Evolutionary conservation across 2,329 filamentous ascomycete genomes (phyloP).

Genomic region (Pyrenophora graminea): DNA sequence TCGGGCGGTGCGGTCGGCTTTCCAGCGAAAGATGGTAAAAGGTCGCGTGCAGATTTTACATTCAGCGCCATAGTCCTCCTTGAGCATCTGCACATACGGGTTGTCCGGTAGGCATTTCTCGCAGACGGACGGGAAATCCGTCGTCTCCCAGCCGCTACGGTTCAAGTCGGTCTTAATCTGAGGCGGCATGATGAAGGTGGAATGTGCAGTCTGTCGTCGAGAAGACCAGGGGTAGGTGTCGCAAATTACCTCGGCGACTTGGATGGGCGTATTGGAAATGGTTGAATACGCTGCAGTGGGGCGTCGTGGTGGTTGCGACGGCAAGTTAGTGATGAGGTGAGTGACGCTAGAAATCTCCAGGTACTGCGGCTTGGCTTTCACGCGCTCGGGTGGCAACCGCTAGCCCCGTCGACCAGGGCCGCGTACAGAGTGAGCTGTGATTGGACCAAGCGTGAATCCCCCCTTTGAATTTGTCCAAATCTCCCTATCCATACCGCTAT

Average conservation of each 20-base stretch:
- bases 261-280: conserved; percentile 14
- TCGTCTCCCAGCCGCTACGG: conserved; percentile 93
- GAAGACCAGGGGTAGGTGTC: not conserved
- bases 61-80: conserved; percentile 86
- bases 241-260: not conserved
- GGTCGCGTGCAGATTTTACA: conserved; percentile 83
- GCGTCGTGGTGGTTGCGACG: conserved; percentile 13
- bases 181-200: conserved; percentile 66
- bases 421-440: conserved; percentile 23
- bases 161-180: conserved; percentile 97
- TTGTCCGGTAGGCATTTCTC: conserved; percentile 96
- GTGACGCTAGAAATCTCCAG: conserved; percentile 26
- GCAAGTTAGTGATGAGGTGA: conserved; percentile 7
- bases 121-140: conserved; percentile 84
- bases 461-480: conserved; percentile 25
- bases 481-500: conserved; percentile 33
- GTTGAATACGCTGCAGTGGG: conserved; percentile 19
- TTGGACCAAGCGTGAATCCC: conserved; percentile 15
- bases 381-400: conserved; percentile 18
- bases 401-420: conserved; percentile 13
- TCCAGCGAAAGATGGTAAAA: conserved; percentile 96
- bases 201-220: conserved; percentile 1
- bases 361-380: conserved; percentile 19
- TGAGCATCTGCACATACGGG: conserved; percentile 98
- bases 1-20: conserved; percentile 84